phyloP scores from a whole-genome alignment of 495 filamentous ascomycete species.

The Xylaria cubensis region DNA sequence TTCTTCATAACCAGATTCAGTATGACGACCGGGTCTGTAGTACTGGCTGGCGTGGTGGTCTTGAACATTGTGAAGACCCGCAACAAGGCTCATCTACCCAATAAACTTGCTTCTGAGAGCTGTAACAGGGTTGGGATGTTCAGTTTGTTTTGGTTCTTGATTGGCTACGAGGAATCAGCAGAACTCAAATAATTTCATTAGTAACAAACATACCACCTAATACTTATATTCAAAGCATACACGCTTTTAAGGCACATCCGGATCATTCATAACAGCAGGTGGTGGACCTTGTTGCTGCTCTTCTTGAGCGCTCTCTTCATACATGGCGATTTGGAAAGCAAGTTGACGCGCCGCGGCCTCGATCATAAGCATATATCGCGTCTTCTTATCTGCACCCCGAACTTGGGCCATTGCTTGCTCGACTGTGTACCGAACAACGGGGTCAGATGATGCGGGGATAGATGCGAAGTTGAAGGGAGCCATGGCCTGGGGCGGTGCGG shows the following conservation, averaged over 20 bases:
- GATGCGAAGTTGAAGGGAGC: slow-evolving; percentile 40
- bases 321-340: slow-evolving; percentile 50
- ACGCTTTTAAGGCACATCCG: slow-evolving; percentile 32
- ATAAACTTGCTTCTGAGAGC: not conserved
- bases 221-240: not conserved
- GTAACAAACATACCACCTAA: too few species aligned
- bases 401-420: slow-evolving; percentile 50
- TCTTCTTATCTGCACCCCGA: slow-evolving; percentile 48
- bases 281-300: slow-evolving; percentile 32
- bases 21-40: not conserved
- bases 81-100: not conserved
- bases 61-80: not conserved
- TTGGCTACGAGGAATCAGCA: not conserved
- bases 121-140: not conserved
- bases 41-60: not conserved
- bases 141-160: not conserved
- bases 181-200: not conserved
- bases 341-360: slow-evolving; percentile 51
- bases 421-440: slow-evolving; percentile 46
- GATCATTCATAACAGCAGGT: slow-evolving; percentile 34
- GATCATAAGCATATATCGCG: slow-evolving; percentile 49
- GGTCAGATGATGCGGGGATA: slow-evolving; percentile 42
- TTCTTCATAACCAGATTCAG: not conserved
- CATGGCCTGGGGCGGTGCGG: slow-evolving; percentile 34
- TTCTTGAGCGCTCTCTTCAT: slow-evolving; percentile 46